These are phyloP conservation scores for Penicillium decumbens DNA, from an alignment of 2,329 filamentous ascomycete genomes.

Conservation along the genomic window DNA sequence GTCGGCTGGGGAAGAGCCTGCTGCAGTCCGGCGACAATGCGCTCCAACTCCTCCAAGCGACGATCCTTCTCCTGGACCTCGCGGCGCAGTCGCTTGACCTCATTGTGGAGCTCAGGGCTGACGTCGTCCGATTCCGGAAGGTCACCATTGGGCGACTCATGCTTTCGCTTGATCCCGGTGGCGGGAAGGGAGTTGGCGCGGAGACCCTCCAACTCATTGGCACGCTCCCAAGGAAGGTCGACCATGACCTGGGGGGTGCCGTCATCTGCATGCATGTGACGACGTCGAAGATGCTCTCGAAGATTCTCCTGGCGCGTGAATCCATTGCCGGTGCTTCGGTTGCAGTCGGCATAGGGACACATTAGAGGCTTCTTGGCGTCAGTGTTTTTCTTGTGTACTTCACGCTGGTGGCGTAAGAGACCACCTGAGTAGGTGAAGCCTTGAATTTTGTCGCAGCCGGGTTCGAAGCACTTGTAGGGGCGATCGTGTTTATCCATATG, in stretches of 20 bases:
- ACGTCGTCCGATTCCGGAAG: conserved; percentile 41
- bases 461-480: conserved; percentile 77
- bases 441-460: conserved; percentile 83
- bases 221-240: conserved; percentile 27
- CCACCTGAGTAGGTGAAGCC: conserved; percentile 95
- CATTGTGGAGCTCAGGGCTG: conserved; percentile 51
- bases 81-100: conserved; percentile 62
- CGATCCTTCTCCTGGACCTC: conserved; percentile 58
- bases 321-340: conserved; percentile 78
- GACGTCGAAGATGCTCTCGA: conserved; percentile 84
- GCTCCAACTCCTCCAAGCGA: conserved; percentile 41
- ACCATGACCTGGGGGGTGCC: conserved; percentile 22
- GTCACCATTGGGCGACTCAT: conserved; percentile 31
- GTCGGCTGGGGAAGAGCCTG: conserved; percentile 33
- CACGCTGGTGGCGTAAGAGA: conserved; percentile 80
- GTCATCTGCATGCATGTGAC: conserved; percentile 60
- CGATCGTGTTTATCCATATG: conserved; percentile 98
- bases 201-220: conserved; percentile 30
- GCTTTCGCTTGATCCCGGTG: conserved; percentile 34
- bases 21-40: conserved; percentile 36
- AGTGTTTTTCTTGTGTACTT: conserved; percentile 87
- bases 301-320: conserved; percentile 93
- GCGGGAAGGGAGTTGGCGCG: conserved; percentile 28
- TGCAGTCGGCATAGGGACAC: conserved; percentile 83
- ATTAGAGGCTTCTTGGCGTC: conserved; percentile 82